Evolutionary conservation across 2,329 filamentous ascomycete species (phyloP).

Genomic region (Intubia oerlemansii): DNA sequence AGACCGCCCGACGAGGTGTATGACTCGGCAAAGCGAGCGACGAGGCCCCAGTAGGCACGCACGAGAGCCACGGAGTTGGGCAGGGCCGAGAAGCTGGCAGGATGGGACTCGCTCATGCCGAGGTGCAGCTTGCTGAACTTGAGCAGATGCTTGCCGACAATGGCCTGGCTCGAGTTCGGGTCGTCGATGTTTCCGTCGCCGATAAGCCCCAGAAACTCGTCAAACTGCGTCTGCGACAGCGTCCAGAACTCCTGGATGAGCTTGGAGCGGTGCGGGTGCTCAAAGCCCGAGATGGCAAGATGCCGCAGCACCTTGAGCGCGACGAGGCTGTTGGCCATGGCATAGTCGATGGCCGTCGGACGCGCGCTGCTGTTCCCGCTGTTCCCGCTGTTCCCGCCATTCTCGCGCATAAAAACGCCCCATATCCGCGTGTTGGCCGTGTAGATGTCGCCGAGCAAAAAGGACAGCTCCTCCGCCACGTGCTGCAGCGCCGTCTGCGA

Average conservation of each 20-base stretch:
- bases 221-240: constrained; percentile 55
- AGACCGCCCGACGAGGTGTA: constrained; percentile 42
- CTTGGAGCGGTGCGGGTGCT: constrained; percentile 58
- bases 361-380: constrained; percentile 10
- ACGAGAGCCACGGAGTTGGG: constrained; percentile 61
- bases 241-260: constrained; percentile 66
- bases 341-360: constrained; percentile 29
- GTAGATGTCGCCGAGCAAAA: constrained; percentile 60
- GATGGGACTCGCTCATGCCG: constrained; percentile 60
- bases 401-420: constrained; percentile 32
- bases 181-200: constrained; percentile 16
- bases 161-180: not conserved
- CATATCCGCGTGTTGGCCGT: constrained; percentile 49
- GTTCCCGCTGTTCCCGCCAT: constrained; percentile 10
- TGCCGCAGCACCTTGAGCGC: constrained; percentile 64
- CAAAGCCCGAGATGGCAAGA: constrained; percentile 62
- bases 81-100: constrained; percentile 63
- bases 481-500: constrained; percentile 60
- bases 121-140: constrained; percentile 86
- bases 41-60: constrained; percentile 67
- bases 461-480: constrained; percentile 66
- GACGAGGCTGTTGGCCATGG: constrained; percentile 57
- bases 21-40: constrained; percentile 53
- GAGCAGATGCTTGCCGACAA: constrained; percentile 53
- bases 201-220: constrained; percentile 47